Percentiles rank a stretch among this genome's conserved stretches.
Evolutionary conservation across 176 grass and related monocot genomes (phyloP).

Genomic region (Rhynchospora breviuscula): DNA sequence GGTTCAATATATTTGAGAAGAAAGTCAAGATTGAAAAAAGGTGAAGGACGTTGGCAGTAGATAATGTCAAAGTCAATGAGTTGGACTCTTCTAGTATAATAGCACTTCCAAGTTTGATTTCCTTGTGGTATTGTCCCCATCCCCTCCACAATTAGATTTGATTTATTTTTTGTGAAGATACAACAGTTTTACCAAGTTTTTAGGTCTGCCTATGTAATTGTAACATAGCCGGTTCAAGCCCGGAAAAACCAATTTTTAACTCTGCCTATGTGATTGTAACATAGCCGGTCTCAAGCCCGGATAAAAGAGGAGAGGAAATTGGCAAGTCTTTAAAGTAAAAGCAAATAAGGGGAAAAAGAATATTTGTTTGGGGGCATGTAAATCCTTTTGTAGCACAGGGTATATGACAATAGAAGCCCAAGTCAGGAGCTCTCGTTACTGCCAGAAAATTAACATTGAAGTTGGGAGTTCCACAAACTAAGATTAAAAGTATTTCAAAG

Average conservation of each 20-base stretch:
- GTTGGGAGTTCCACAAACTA: no score
- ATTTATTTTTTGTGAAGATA: neutral
- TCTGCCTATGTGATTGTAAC: neutral
- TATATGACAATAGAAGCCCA: no score
- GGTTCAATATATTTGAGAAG: no score
- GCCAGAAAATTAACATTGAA: no score
- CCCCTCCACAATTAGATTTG: neutral
- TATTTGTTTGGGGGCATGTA: neutral
- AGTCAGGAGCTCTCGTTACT: no score
- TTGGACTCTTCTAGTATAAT: neutral
- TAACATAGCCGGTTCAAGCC: neutral
- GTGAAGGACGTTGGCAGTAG: neutral
- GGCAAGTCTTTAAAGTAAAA: neutral
- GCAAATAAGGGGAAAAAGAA: no score
- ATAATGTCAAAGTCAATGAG: neutral
- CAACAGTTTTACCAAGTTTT: neutral
- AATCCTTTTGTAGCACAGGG: neutral
- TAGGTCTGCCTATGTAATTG: neutral
- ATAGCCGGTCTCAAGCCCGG: neutral
- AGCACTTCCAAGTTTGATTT: neutral
- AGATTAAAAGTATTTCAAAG: neutral
- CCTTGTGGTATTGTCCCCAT: neutral
- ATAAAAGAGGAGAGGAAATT: neutral
- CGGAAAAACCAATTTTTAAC: neutral
- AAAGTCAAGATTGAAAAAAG: neutral